Evolutionary conservation across 1,284 basidiomycete genomes (phyloP).

Genomic region (Taiwanofungus camphoratus): DNA sequence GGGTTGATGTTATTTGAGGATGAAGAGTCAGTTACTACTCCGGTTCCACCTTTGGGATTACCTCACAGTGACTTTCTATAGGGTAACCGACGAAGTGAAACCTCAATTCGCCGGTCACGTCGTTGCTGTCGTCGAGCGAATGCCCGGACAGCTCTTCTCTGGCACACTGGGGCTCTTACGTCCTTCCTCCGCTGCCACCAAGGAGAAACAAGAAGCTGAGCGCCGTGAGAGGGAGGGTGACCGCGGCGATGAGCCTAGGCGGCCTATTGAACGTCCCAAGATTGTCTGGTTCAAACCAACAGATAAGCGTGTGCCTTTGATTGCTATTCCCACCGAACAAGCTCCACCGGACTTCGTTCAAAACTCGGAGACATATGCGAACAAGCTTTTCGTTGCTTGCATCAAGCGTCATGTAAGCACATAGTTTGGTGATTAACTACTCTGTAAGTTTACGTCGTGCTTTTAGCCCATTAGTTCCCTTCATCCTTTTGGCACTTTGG

Average conservation of each 20-base stretch:
- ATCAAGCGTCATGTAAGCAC: conserved; percentile 89
- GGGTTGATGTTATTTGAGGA: conserved; percentile 96
- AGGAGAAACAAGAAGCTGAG: conserved; percentile 99
- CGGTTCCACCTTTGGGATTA: no score
- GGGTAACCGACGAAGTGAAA: conserved; percentile 95
- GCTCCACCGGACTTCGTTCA: conserved; percentile 95
- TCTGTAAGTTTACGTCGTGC: conserved; percentile 7
- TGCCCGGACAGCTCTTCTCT: conserved; percentile 98
- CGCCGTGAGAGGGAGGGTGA: conserved; percentile 94
- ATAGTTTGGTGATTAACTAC: conserved; percentile 7
- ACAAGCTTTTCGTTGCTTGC: conserved; percentile 94
- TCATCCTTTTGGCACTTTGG: conserved; percentile 97
- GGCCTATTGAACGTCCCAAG: conserved; percentile 88
- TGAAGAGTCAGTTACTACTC: conserved; percentile 68
- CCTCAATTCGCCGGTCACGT: conserved; percentile 97
- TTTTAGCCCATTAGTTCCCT: conserved; percentile 85
- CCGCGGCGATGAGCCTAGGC: conserved; percentile 73
- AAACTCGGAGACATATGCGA: conserved; percentile 85
- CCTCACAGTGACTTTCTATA: conserved; percentile 29
- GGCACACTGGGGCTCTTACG: conserved; percentile 94
- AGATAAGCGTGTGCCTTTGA: conserved; percentile 97
- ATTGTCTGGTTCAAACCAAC: conserved; percentile 99
- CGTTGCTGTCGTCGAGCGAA: conserved; percentile 95
- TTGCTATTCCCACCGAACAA: conserved; percentile 99
- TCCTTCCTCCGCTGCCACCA: conserved; percentile 96